These are phyloP conservation scores for Purshia tridentata DNA, from an alignment of 306 rosid genomes.

Conservation along the genomic window DNA sequence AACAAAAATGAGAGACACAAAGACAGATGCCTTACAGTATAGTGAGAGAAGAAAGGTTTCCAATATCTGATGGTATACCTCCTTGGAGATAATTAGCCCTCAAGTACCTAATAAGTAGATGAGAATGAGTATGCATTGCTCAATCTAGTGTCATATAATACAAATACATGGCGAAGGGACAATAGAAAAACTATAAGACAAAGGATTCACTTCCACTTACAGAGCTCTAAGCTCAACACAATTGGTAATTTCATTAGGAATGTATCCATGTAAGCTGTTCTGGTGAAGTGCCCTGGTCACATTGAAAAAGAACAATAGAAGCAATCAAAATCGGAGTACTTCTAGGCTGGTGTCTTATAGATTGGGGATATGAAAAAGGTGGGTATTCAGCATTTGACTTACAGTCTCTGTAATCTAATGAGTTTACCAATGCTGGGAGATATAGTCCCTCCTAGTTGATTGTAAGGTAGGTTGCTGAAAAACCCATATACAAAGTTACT, in stretches of 20 bases:
- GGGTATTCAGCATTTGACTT: conserved; percentile 34
- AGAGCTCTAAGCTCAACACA: conserved; percentile 90
- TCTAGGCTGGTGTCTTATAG: background rate
- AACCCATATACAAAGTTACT: conserved; percentile 18
- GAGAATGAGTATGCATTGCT: background rate
- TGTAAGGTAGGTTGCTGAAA: conserved; percentile 77
- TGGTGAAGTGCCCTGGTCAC: conserved; percentile 87
- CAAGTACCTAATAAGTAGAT: conserved; percentile 57
- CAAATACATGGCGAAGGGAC: background rate
- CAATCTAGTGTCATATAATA: background rate
- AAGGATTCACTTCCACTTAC: conserved; percentile 44
- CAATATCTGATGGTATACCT: conserved; percentile 82
- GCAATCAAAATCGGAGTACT: conserved; percentile 4
- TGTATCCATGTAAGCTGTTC: conserved; percentile 85
- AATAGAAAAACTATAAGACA: background rate
- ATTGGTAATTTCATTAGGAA: conserved; percentile 78
- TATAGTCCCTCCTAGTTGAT: conserved; percentile 85
- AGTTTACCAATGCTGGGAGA: conserved; percentile 97
- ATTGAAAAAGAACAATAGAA: background rate
- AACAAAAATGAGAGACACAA: background rate
- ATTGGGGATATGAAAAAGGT: background rate
- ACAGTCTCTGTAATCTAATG: conserved; percentile 85
- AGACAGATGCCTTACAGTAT: conserved; percentile 58
- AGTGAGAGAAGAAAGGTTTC: conserved; percentile 82
- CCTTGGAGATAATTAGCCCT: conserved; percentile 93